Percentiles rank a stretch among this genome's conserved stretches.
Evolutionary conservation across 306 rosid species (phyloP).

Genomic region (Cucumis hystrix): DNA sequence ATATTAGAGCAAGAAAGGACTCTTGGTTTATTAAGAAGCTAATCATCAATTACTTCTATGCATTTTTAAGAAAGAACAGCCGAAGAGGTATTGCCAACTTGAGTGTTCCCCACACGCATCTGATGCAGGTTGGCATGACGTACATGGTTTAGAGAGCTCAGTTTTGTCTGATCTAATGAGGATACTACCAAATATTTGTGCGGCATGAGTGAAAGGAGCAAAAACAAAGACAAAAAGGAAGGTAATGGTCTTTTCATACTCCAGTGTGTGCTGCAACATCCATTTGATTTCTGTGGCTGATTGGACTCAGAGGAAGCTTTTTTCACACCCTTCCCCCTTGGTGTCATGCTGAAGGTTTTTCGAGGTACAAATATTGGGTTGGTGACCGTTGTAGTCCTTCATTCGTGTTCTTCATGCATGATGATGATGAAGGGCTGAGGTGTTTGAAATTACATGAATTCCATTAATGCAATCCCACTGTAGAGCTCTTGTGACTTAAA

Average conservation of each 20-base stretch:
- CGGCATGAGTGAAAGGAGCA: neutral
- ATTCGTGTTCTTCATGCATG: neutral
- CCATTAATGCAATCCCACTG: neutral
- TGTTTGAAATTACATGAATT: neutral
- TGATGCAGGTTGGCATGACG: constrained; percentile 97
- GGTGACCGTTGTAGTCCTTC: neutral
- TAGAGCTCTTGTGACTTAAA: neutral
- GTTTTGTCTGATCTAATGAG: constrained; percentile 7
- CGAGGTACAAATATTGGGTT: neutral
- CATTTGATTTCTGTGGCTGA: constrained; percentile 1
- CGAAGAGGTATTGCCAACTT: constrained; percentile 80
- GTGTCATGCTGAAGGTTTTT: neutral
- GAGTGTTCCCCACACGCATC: constrained; percentile 86
- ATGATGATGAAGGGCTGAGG: neutral
- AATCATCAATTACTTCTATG: constrained; percentile 74
- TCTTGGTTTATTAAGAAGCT: constrained; percentile 92
- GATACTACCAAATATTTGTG: neutral
- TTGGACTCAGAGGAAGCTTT: neutral
- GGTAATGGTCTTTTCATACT: neutral
- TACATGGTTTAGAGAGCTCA: constrained; percentile 69
- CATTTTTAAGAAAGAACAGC: constrained; percentile 85
- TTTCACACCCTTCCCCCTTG: neutral
- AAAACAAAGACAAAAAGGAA: neutral
- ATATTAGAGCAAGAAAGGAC: constrained; percentile 81
- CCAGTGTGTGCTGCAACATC: neutral